Evolutionary conservation across 2,329 filamentous ascomycete genomes (phyloP).

Genomic region (Karstenula rhodostoma): DNA sequence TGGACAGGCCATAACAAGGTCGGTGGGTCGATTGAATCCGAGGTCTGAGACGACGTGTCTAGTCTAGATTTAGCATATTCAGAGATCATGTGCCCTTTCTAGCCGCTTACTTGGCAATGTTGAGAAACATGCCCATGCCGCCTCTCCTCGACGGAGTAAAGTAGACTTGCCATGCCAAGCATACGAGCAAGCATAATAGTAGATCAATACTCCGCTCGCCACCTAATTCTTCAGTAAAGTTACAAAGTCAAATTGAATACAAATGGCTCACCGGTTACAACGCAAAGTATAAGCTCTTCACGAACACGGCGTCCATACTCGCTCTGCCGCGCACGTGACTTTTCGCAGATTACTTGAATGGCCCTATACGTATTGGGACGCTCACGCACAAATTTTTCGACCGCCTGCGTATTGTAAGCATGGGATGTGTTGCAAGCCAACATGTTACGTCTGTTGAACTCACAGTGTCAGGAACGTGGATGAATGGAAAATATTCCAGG

Average conservation of each 20-base stretch:
- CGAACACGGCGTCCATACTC: conserved; percentile 18
- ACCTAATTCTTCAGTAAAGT: not conserved
- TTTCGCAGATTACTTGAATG: conserved; percentile 14
- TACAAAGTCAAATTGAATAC: not conserved
- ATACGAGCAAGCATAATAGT: conserved; percentile 22
- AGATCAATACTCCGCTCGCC: conserved; percentile 26
- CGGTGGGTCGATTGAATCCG: conserved; percentile 16
- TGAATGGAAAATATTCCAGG: conserved; percentile 23
- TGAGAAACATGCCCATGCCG: conserved; percentile 18
- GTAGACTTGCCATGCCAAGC: conserved; percentile 24
- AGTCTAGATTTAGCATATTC: not conserved
- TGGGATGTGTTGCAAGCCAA: not conserved
- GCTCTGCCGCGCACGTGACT: conserved; percentile 16
- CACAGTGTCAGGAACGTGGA: conserved; percentile 16
- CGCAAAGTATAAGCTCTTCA: conserved; percentile 13
- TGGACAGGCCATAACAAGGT: conserved; percentile 13
- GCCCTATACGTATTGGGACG: conserved; percentile 23
- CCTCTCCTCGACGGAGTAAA: conserved; percentile 18
- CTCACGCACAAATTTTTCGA: conserved; percentile 17
- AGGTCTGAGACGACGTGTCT: conserved; percentile 20
- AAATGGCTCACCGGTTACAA: conserved; percentile 17
- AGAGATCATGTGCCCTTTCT: too few relatives aligned
- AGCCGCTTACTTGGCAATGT: conserved; percentile 13
- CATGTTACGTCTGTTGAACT: not conserved
- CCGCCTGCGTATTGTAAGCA: conserved; percentile 9